Evolutionary conservation across 2,329 filamentous ascomycete genomes (phyloP).

Genomic region (Botrytis pseudocinerea): DNA sequence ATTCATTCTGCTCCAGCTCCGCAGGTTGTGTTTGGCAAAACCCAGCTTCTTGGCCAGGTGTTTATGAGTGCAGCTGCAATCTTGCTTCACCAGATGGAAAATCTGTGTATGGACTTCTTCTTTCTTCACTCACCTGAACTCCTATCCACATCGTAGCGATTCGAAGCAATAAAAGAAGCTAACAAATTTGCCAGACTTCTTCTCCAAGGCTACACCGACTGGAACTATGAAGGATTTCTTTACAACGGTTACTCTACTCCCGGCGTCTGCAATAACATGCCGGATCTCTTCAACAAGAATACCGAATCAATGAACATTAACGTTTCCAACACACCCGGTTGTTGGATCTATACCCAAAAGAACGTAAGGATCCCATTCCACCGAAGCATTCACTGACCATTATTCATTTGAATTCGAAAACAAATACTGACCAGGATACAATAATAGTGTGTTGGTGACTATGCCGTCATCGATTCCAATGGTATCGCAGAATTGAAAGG

Average conservation of each 20-base stretch:
- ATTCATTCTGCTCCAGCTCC: not conserved
- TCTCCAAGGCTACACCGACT: not conserved
- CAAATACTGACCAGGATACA: not conserved
- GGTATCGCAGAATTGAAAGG: not conserved
- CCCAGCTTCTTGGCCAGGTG: constrained; percentile 1
- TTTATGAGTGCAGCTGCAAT: constrained; percentile 19
- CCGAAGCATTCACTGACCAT: not conserved
- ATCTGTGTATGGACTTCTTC: not conserved
- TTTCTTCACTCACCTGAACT: not conserved
- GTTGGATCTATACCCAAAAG: constrained; percentile 17
- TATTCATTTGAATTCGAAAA: too few species aligned
- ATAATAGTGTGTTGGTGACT: not conserved
- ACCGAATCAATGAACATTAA: constrained; percentile 16
- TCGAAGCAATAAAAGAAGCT: not conserved
- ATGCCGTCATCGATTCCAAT: constrained; percentile 2
- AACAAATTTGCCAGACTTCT: not conserved
- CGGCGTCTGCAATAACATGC: constrained; percentile 1
- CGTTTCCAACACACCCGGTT: not conserved
- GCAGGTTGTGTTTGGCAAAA: constrained; percentile 12
- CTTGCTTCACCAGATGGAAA: not conserved
- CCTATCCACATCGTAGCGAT: not conserved
- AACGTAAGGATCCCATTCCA: not conserved
- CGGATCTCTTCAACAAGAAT: not conserved
- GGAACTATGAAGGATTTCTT: not conserved
- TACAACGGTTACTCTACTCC: not conserved